Percentiles rank a stretch among this genome's conserved stretches.
These are phyloP conservation scores for Geotrichum histeridarum DNA, from an alignment of 1,139 yeast species.

Conservation along the genomic window DNA sequence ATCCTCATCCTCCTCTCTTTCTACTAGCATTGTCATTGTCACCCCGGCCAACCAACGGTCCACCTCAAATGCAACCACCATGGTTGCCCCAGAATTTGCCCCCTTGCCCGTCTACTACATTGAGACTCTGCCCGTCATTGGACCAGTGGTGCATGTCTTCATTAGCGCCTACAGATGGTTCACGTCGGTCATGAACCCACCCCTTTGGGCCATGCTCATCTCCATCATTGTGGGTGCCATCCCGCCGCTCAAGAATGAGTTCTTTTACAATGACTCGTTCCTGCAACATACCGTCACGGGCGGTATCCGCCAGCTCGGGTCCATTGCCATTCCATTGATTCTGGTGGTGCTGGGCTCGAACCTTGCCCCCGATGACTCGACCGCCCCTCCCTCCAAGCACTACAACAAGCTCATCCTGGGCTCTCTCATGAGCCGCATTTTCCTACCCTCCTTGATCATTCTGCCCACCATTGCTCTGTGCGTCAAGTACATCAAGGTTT, in stretches of 20 bases:
- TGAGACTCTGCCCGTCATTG: conserved; percentile 1
- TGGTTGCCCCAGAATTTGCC: not conserved
- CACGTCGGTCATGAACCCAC: conserved; percentile 78
- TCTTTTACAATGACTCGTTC: conserved; percentile 62
- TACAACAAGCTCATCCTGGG: conserved; percentile 58
- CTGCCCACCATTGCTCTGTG: conserved; percentile 63
- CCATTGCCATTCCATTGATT: conserved; percentile 80
- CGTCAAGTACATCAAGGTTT: conserved; percentile 60
- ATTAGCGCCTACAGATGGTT: conserved; percentile 25
- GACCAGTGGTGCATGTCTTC: not conserved
- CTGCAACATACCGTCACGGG: conserved; percentile 70
- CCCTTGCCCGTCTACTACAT: not conserved
- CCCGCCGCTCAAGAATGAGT: conserved; percentile 58
- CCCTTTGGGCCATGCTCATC: conserved; percentile 83
- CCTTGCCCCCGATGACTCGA: conserved; percentile 38
- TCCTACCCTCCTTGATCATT: conserved; percentile 61
- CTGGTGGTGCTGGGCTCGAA: conserved; percentile 58
- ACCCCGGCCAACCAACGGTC: not conserved
- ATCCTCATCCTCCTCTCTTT: conserved; percentile 11
- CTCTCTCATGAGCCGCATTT: conserved; percentile 69
- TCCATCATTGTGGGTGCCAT: conserved; percentile 81
- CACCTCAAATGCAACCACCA: not conserved
- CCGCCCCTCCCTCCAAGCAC: conserved; percentile 48
- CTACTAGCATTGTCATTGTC: conserved; percentile 9
- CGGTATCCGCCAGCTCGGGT: conserved; percentile 74